Percentiles rank a stretch among this genome's conserved stretches.
These are phyloP conservation scores for Speleostelium caveatum DNA, from an alignment of 78 protist genomes.

Conservation along the genomic window DNA sequence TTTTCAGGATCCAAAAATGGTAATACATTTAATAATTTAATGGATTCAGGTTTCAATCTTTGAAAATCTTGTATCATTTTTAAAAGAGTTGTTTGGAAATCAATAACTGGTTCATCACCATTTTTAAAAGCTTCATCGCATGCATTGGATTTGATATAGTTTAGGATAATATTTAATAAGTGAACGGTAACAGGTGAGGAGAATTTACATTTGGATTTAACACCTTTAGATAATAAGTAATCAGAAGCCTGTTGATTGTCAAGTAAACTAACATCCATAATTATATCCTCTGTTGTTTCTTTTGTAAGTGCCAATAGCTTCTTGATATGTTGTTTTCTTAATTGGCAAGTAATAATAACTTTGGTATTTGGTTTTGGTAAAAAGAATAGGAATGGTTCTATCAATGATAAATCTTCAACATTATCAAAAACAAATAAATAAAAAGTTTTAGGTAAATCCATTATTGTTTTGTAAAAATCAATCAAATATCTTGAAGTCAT, in stretches of 20 bases:
- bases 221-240: background rate
- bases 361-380: constrained; percentile 16
- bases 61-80: background rate
- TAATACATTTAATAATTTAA: background rate
- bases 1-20: constrained; percentile 1
- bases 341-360: constrained; percentile 2
- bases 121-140: background rate
- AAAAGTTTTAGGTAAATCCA: constrained; percentile 3
- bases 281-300: background rate
- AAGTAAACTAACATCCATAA: background rate
- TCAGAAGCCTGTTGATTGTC: constrained; percentile 1
- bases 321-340: background rate
- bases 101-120: background rate
- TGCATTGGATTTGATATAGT: background rate
- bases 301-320: background rate
- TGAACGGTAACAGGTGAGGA: constrained; percentile 7
- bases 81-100: background rate
- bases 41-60: background rate
- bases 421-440: constrained; percentile 5
- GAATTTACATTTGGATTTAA: constrained; percentile 19
- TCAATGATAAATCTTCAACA: background rate
- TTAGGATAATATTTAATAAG: constrained; percentile 2
- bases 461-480: constrained; percentile 1
- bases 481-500: constrained; percentile 17
- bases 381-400: constrained; percentile 9